phyloP scores from a whole-genome alignment of 2,329 filamentous ascomycete species.

The Colletotrichum phormii region DNA sequence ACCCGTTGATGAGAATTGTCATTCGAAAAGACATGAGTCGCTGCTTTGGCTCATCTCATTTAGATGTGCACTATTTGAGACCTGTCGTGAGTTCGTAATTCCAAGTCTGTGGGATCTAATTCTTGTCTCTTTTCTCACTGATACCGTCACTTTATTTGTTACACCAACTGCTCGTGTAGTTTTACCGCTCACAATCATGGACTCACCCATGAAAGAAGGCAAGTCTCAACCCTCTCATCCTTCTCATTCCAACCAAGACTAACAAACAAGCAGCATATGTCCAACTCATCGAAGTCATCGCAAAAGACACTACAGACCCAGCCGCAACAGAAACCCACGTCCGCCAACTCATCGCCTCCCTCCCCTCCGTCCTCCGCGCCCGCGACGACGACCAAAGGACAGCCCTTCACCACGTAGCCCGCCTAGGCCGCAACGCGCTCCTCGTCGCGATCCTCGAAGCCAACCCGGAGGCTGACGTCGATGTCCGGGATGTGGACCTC shows the following conservation, averaged over 20 bases:
- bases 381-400: slow-evolving; percentile 33
- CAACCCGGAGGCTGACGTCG: slow-evolving; percentile 18
- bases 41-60: neutral
- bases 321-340: slow-evolving; percentile 25
- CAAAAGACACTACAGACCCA: slow-evolving; percentile 7
- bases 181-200: slow-evolving; percentile 5
- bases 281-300: slow-evolving; percentile 36
- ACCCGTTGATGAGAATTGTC: slow-evolving; percentile 20
- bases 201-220: slow-evolving; percentile 38
- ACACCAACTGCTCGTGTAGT: neutral
- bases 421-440: slow-evolving; percentile 26
- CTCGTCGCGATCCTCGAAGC: slow-evolving; percentile 31
- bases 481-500: slow-evolving; percentile 31
- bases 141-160: neutral
- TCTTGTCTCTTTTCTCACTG: neutral
- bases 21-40: neutral
- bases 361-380: slow-evolving; percentile 36
- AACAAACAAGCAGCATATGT: slow-evolving; percentile 23
- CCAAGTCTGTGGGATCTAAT: neutral
- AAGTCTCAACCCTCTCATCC: neutral
- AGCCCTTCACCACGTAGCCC: slow-evolving; percentile 35
- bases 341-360: slow-evolving; percentile 34
- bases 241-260: neutral
- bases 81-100: neutral
- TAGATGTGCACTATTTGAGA: neutral